Evolutionary conservation across 306 rosid genomes (phyloP).

Genomic region (Lablab purpureus): DNA sequence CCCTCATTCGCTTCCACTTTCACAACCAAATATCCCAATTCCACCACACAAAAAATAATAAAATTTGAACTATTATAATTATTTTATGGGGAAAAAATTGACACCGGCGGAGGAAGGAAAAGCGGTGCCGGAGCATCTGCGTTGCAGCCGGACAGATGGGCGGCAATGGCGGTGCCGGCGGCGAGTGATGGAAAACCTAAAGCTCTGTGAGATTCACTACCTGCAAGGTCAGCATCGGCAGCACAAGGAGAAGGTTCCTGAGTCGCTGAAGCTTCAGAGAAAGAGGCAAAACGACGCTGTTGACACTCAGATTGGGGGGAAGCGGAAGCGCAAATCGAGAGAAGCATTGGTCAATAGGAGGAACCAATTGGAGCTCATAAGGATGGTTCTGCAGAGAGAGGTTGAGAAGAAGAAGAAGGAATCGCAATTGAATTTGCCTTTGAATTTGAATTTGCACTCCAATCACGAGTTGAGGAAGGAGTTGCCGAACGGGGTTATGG

Average conservation of each 20-base stretch:
- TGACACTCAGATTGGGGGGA: constrained; percentile 69
- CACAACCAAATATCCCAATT: constrained; percentile 47
- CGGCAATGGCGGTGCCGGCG: constrained; percentile 95
- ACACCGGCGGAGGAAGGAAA: constrained; percentile 51
- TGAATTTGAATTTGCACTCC: constrained; percentile 21
- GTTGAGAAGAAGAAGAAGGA: constrained; percentile 68
- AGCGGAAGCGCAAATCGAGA: constrained; percentile 55
- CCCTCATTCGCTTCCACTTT: constrained; percentile 12
- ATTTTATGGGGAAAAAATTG: constrained; percentile 36
- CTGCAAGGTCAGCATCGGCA: constrained; percentile 89
- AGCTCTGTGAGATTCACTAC: constrained; percentile 93
- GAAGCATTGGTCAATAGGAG: constrained; percentile 45
- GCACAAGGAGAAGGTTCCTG: constrained; percentile 83
- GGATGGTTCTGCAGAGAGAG: constrained; percentile 86
- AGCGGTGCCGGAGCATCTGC: constrained; percentile 71
- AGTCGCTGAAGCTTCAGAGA: constrained; percentile 82
- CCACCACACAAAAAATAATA: neutral
- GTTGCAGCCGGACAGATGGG: constrained; percentile 94
- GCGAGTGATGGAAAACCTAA: constrained; percentile 75
- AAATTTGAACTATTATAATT: neutral
- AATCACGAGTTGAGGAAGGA: constrained; percentile 68
- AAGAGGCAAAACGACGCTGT: constrained; percentile 53
- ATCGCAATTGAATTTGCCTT: constrained; percentile 28
- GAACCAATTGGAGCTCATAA: constrained; percentile 86
- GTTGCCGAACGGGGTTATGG: constrained; percentile 93